Evolutionary conservation across 495 filamentous ascomycete genomes (phyloP).

Genomic region (Trypethelium eluteriae): DNA sequence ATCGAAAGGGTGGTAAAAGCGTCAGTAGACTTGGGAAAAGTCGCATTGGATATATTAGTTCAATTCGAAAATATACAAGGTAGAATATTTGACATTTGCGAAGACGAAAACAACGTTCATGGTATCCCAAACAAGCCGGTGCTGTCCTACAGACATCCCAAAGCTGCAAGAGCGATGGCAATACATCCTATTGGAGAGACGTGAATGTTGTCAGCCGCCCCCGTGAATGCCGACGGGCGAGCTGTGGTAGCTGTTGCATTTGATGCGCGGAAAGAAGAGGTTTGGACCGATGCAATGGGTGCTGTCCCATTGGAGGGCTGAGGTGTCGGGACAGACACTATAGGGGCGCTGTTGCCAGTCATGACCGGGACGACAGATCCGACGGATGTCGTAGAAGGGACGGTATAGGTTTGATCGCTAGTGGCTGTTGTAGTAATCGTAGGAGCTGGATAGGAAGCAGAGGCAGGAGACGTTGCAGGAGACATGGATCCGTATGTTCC

Average conservation of each 20-base stretch:
- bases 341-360: not conserved
- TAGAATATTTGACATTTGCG: not conserved
- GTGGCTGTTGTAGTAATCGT: not conserved
- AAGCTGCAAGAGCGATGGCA: not conserved
- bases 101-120: too few relatives aligned
- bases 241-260: not conserved
- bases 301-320: not conserved
- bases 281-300: not conserved
- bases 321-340: not conserved
- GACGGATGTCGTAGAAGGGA: not conserved
- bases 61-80: not conserved
- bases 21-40: too few relatives aligned
- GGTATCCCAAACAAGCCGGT: not conserved
- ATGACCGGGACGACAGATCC: not conserved
- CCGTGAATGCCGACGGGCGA: slow-evolving; percentile 1
- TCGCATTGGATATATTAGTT: not conserved
- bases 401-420: not conserved
- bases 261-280: not conserved
- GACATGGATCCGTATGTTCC: slow-evolving; percentile 8
- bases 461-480: not conserved
- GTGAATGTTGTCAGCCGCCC: not conserved
- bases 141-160: not conserved
- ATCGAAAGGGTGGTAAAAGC: too few relatives aligned
- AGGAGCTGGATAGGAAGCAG: not conserved
- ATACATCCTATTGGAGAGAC: not conserved